Evolutionary conservation across 2,329 filamentous ascomycete species (phyloP).

Genomic region (Pseudogymnoascus sp.): DNA sequence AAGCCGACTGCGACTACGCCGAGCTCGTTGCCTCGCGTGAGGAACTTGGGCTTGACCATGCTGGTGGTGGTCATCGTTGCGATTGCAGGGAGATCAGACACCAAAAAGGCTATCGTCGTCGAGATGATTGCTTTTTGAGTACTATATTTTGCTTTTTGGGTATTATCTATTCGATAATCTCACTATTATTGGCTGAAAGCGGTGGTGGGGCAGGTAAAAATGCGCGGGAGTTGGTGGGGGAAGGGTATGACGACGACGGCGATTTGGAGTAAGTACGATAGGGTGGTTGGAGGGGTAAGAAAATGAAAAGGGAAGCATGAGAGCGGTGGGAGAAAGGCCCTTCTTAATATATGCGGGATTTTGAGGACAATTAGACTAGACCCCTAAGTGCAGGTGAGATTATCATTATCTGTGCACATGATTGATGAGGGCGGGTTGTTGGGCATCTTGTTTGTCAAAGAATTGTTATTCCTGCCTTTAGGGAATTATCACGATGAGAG

Average conservation of each 20-base stretch:
- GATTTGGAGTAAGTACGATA: not conserved
- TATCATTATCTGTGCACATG: not conserved
- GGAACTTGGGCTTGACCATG: slow-evolving; percentile 53
- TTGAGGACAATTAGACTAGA: not conserved
- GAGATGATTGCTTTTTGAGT: not conserved
- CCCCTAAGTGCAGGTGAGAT: slow-evolving; percentile 5
- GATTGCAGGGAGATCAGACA: not conserved
- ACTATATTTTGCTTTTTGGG: not conserved
- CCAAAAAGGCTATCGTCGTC: not conserved
- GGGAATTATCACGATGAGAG: not conserved
- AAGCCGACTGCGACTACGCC: slow-evolving; percentile 94
- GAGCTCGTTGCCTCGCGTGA: slow-evolving; percentile 68
- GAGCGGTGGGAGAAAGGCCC: not conserved
- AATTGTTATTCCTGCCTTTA: slow-evolving; percentile 8
- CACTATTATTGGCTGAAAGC: not conserved
- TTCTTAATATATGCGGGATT: not conserved
- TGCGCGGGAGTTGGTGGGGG: not conserved
- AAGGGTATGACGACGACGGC: not conserved
- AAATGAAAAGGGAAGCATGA: not conserved
- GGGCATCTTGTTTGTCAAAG: not conserved
- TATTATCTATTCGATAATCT: not conserved
- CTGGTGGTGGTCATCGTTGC: slow-evolving; percentile 25
- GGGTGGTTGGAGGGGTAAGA: not conserved
- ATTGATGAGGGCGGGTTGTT: not conserved
- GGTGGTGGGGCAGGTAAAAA: not conserved